Percentiles rank a stretch among this genome's conserved stretches.
phyloP scores from a whole-genome alignment of 768 basidiomycete species.

The Clathrus columnatus region DNA sequence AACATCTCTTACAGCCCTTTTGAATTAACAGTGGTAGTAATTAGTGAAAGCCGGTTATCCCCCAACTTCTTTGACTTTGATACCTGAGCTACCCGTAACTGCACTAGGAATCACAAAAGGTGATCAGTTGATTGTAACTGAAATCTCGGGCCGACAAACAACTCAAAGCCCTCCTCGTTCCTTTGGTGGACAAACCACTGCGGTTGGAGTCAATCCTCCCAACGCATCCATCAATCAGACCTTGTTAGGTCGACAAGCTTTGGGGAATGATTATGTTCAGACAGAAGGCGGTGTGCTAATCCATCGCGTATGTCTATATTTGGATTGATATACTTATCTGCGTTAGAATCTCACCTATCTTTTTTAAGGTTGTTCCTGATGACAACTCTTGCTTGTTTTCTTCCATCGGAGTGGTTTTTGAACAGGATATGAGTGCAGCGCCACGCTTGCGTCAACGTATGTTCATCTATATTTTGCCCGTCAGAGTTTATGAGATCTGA shows the following conservation, averaged over 20 bases:
- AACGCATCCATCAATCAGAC: slow-evolving; percentile 1
- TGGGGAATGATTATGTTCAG: slow-evolving; percentile 47
- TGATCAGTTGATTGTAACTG: slow-evolving; percentile 80
- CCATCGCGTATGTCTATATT: slow-evolving; percentile 47
- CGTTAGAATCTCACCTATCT: not conserved
- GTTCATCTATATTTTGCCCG: not conserved
- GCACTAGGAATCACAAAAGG: slow-evolving; percentile 70
- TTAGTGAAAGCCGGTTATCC: slow-evolving; percentile 83
- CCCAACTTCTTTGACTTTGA: slow-evolving; percentile 58
- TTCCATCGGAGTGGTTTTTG: slow-evolving; percentile 75
- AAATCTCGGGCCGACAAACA: slow-evolving; percentile 19
- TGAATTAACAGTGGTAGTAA: too few relatives aligned
- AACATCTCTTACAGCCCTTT: slow-evolving; percentile 8
- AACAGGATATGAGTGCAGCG: slow-evolving; percentile 70
- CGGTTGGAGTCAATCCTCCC: slow-evolving; percentile 11
- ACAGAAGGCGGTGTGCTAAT: slow-evolving; percentile 58
- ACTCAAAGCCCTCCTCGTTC: slow-evolving; percentile 18
- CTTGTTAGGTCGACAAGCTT: slow-evolving; percentile 12
- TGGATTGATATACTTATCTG: not conserved
- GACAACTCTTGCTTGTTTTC: slow-evolving; percentile 96
- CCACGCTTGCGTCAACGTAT: slow-evolving; percentile 63
- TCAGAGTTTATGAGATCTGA: not conserved
- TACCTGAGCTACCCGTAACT: slow-evolving; percentile 66
- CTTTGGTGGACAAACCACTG: slow-evolving; percentile 13
- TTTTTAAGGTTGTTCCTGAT: slow-evolving; percentile 87